These are phyloP conservation scores for Exophiala dermatitidis DNA, from an alignment of 2,329 filamentous ascomycete species.

Conservation along the genomic window DNA sequence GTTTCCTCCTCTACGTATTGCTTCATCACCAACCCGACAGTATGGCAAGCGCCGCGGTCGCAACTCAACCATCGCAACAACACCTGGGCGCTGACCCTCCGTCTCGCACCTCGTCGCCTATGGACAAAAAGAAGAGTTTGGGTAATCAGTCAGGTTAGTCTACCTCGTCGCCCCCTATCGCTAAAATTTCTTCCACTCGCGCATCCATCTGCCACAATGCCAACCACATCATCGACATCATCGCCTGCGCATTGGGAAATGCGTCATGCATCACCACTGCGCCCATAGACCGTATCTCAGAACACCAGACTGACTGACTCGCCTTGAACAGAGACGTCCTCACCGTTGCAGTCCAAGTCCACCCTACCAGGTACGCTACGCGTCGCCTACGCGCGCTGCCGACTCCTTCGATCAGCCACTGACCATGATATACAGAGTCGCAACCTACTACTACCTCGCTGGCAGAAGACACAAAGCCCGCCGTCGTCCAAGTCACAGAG, in stretches of 20 bases:
- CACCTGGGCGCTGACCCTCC: constrained; percentile 26
- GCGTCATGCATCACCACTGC: constrained; percentile 3
- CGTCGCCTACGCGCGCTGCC: constrained; percentile 4
- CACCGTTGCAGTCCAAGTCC: constrained; percentile 23
- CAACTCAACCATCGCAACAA: constrained; percentile 26
- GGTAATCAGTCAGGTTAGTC: constrained; percentile 36
- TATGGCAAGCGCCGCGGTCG: constrained; percentile 25
- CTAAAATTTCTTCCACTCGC: constrained; percentile 13
- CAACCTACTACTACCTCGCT: constrained; percentile 29
- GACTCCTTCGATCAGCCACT: not conserved
- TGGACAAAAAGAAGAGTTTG: constrained; percentile 38
- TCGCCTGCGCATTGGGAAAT: constrained; percentile 8
- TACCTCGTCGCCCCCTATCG: constrained; percentile 17
- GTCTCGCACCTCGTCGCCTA: constrained; percentile 35
- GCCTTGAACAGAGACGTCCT: constrained; percentile 12
- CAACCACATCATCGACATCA: constrained; percentile 9
- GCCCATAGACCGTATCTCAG: not conserved
- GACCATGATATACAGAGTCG: constrained; percentile 23
- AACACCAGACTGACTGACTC: constrained; percentile 6
- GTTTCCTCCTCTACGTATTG: constrained; percentile 24
- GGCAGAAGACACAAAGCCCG: constrained; percentile 38
- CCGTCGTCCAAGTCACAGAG: constrained; percentile 50
- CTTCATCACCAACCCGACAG: constrained; percentile 24
- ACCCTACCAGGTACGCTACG: constrained; percentile 26
- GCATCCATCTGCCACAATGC: not conserved